Base-by-base conservation (phyloP, 192 early-diverging fungal species). In the Backusella tuberculispora region DNA sequence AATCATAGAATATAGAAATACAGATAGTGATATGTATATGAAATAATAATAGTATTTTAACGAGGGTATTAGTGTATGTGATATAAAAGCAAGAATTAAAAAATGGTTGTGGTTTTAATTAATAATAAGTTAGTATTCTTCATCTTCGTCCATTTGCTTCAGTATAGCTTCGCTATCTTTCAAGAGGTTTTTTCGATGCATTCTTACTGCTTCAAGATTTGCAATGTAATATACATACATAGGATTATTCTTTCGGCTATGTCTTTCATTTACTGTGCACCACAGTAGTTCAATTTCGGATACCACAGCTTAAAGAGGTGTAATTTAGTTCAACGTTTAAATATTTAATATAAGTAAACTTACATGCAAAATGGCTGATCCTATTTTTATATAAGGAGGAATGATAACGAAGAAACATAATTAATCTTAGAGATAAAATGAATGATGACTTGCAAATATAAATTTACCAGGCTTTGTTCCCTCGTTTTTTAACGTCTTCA, bases 201-300 rank as follows among this genome's bases (percentile, higher is more conserved):
- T 24, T 17, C 6, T 21, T 9, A 73, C 43, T 1, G 56, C 21
- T 42, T 63, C 43, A 17, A n/a, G 21, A 65, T 65, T 63, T 4
- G 72, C 72, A 65, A 73, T 63, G 34, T 73, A 73, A 8, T 73
- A 73, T 15, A 73, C 65, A 47, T 73, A 73, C 10, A 29, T 64
- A 7, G 72, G 72, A 5, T 73, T 63, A 26, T 63, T 63, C 29
- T 37, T 73, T 73, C 63, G 24, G 29, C 42, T 73, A 65, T 63
- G 63, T 17, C 60, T 60, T 64, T 44, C 60, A 29, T 24, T 17
- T 13, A 21, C 19, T 12, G 40, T 44, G 4, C 72, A 73, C 72
- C 72, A 73, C 19, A 63, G 21, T n/a, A 73, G 24, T 44, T 73
- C 72, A 45, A 73, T 73, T 45, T 73, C 72, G 0, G 72, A 44